Conservation (phyloP, 495 filamentous ascomycete genomes). For the Darksidea phi region DNA sequence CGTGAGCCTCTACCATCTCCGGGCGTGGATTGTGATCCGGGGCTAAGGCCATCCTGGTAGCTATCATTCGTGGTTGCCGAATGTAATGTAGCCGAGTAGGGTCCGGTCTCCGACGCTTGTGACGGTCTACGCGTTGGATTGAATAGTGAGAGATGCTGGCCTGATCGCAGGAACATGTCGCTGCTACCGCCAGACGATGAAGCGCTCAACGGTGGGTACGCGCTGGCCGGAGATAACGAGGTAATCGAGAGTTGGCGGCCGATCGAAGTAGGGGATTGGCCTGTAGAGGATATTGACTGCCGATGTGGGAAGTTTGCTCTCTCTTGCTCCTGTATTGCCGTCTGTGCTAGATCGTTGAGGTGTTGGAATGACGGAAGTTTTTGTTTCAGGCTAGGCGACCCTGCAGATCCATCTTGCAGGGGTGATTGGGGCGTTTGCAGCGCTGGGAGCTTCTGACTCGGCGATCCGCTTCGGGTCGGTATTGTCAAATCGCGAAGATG, state of each 20-base stretch:
- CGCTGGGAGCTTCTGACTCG: conserved; percentile 34
- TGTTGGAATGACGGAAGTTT: conserved; percentile 35
- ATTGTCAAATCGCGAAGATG: conserved; percentile 32
- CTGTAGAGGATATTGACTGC: conserved; percentile 36
- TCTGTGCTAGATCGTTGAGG: conserved; percentile 38
- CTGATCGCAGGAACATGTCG: conserved; percentile 32
- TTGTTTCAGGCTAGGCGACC: conserved; percentile 29
- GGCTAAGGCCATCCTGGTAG: conserved; percentile 42
- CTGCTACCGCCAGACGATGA: conserved; percentile 37
- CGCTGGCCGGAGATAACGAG: conserved; percentile 27
- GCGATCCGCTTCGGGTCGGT: conserved; percentile 29
- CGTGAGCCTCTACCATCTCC: conserved; percentile 30
- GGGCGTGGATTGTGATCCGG: conserved; percentile 33
- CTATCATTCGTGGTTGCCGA: conserved; percentile 40
- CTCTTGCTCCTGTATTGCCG: conserved; percentile 34
- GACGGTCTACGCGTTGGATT: conserved; percentile 37
- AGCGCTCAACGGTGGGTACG: conserved; percentile 31
- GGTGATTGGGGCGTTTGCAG: conserved; percentile 34
- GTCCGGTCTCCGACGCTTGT: conserved; percentile 36
- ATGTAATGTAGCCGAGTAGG: conserved; percentile 33
- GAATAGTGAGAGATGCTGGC: conserved; percentile 27
- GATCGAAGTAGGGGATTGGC: conserved; percentile 32
- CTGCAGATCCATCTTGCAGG: conserved; percentile 24
- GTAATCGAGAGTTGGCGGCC: conserved; percentile 30
- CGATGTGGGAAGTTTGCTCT: conserved; percentile 33